A percentile compares a stretch with the other conserved stretches of the same genome.
phyloP scores from a whole-genome alignment of 116 monocot genomes.

The Papilionanthe hybrid region DNA sequence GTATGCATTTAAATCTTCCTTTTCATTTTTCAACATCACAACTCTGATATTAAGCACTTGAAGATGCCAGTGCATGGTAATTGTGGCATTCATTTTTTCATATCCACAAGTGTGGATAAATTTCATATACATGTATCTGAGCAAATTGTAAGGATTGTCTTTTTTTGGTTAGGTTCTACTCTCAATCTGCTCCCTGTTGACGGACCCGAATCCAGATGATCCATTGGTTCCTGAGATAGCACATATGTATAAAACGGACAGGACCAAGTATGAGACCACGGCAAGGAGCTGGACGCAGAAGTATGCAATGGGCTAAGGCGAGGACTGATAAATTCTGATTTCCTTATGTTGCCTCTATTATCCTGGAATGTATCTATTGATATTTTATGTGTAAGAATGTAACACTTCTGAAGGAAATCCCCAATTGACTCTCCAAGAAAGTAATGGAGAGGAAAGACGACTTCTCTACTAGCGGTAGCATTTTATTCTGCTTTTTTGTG shows the following conservation, averaged over 20 bases:
- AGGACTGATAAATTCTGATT: background rate
- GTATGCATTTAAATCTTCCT: background rate
- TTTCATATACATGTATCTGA: background rate
- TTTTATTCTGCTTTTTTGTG: no score
- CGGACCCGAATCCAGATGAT: conserved; percentile 21
- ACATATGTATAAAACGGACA: conserved; percentile 17
- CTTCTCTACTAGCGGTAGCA: no score
- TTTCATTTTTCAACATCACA: background rate
- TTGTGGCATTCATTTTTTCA: no score
- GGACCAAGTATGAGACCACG: conserved; percentile 21
- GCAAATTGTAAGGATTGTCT: background rate
- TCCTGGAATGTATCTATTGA: background rate
- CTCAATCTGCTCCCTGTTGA: conserved; percentile 14
- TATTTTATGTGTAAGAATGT: background rate
- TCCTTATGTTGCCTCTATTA: background rate
- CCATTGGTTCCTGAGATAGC: conserved; percentile 22
- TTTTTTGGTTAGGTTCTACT: conserved; percentile 9
- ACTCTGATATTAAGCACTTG: no score
- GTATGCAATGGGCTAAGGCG: conserved; percentile 19
- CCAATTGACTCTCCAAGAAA: background rate
- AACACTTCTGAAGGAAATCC: background rate
- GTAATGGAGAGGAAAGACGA: no score
- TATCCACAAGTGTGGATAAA: no score
- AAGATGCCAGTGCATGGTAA: no score
- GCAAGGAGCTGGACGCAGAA: conserved; percentile 22